Base-by-base conservation (phyloP, 2,329 filamentous ascomycete species). In the Trichoderma sp. region DNA sequence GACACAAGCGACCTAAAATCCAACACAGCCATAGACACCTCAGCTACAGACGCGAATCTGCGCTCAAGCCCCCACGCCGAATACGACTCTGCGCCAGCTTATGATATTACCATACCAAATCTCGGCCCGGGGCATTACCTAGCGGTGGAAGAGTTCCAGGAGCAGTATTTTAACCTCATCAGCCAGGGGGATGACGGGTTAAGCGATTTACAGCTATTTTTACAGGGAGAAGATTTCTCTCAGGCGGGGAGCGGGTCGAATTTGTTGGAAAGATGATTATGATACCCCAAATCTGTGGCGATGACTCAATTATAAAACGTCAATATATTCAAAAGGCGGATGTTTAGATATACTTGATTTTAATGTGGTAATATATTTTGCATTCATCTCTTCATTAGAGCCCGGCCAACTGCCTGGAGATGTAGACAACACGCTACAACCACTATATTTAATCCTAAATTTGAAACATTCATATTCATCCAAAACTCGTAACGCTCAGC, bases 141-240 rank as follows among this genome's bases (percentile, higher is more conserved):
- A 11, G 66, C 66, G 32, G 73, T 73, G 52, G 73, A 74, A 5
- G 76, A 76, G 13, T 68, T 75, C 1, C 78, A 79, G 26, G 77
- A 80, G 39, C 78, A 79, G 46, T 79, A 80, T 61, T 77, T 79
- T 32, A 77, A 74, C 34, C 71, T 81, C 59, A 72, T 79, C 28
- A 78, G 77, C 75, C 78, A 80, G 54, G 78, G 78, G 1, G 78
- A 80, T 46, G 77, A 80, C 61, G 75, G 75, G 0, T 67, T 80
- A 16, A 77, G 75, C 21, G 78, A 79, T 69, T 70, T 80, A 55
- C 74, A 77, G 2, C 37, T 78, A 21, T 79, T 81, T 16, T 32
- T 80, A 13, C 76, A 78, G 43, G 75, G 75, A 2, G 75, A 79
- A 13, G 77, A 76, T 6, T 74, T 75, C 4, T 74, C 76, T 64